Base-by-base conservation (phyloP, 108 stramenopile species). In the Skeletonema menzelii region DNA sequence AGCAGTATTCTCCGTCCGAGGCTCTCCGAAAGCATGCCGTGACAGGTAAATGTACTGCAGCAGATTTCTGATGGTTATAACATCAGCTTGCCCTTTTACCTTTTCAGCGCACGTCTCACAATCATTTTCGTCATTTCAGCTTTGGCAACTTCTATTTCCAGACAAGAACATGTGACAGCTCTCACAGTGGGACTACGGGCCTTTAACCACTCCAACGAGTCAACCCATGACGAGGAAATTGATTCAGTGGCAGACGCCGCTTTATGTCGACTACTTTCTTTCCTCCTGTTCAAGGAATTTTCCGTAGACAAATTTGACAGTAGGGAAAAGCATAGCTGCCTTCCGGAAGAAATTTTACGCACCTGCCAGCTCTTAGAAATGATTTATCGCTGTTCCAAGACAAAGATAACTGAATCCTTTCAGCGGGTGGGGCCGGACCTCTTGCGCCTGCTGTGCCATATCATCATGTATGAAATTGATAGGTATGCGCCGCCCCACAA, bases 361-460 rank as follows among this genome's bases (percentile, higher is more conserved):
- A 67, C 35, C 66, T 67, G 66, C 10, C 53, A 67, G 27, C 53
- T 22, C 17, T 37, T 67, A 17, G 66, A 56, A 22, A 35, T 67
- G 66, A 34, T 67, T 4, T 67, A 56, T 20, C 55, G 20, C n/a
- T 67, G 66, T 27, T 67, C 66, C 10, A 67, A 67, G 53, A 32
- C 20, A 6, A 55, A 67, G 32, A 55, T 34, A 17, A 46, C 53
- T 11, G 34, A 17, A 56, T 67, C 66, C 20, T 67, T 56, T 20
- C n/a, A 67, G 20, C 30, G 66, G 0, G 26, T 67, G 19, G 66
- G 66, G 22, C 28, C 34, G 13, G 66, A 56, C 56, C 20, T 67
- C 1, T 32, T 67, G 30, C 53, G 56, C 12, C 1, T 53, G 28
- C 8, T 67, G 8, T 56, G 66, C 26, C 31, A 56, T 56, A 34